Evolutionary conservation across 2,329 filamentous ascomycete species (phyloP).

Genomic region (Aschersonia sp.): DNA sequence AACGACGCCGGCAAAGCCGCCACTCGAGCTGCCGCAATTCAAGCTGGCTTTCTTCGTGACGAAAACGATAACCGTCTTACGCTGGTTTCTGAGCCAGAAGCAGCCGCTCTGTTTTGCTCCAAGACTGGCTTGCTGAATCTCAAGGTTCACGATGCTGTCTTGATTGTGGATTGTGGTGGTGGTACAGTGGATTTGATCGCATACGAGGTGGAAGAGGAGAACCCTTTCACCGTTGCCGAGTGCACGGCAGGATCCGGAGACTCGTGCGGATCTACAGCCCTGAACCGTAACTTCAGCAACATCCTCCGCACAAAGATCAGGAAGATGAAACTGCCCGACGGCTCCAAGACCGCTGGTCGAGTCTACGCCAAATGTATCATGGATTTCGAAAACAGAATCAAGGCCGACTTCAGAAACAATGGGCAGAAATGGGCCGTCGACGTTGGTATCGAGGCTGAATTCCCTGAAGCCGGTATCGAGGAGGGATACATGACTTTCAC

Average conservation of each 20-base stretch:
- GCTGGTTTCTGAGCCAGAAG: slow-evolving; percentile 89
- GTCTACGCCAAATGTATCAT: slow-evolving; percentile 99
- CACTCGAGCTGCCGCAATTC: slow-evolving; percentile 86
- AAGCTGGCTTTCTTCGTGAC: slow-evolving; percentile 90
- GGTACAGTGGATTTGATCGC: slow-evolving; percentile 98
- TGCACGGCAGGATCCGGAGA: slow-evolving; percentile 96
- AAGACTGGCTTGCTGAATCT: slow-evolving; percentile 92
- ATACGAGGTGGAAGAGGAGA: slow-evolving; percentile 96
- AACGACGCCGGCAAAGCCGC: slow-evolving; percentile 97
- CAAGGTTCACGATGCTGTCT: slow-evolving; percentile 95
- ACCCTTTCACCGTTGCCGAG: slow-evolving; percentile 90
- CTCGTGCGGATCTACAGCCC: slow-evolving; percentile 92
- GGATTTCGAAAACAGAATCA: slow-evolving; percentile 99
- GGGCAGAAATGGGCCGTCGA: slow-evolving; percentile 98
- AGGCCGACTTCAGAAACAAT: slow-evolving; percentile 98
- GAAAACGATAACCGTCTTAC: slow-evolving; percentile 96
- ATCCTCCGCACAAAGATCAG: slow-evolving; percentile 94
- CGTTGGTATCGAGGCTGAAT: slow-evolving; percentile 95
- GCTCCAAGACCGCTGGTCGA: slow-evolving; percentile 91
- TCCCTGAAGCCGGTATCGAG: slow-evolving; percentile 93
- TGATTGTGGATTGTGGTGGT: slow-evolving; percentile 96
- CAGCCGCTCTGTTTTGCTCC: slow-evolving; percentile 91
- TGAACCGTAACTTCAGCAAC: slow-evolving; percentile 97
- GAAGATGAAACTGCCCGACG: slow-evolving; percentile 97
- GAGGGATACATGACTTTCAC: slow-evolving; percentile 99